Conservation (phyloP, 345 rosid genomes). For the Excoecaria cochinchinensis region DNA sequence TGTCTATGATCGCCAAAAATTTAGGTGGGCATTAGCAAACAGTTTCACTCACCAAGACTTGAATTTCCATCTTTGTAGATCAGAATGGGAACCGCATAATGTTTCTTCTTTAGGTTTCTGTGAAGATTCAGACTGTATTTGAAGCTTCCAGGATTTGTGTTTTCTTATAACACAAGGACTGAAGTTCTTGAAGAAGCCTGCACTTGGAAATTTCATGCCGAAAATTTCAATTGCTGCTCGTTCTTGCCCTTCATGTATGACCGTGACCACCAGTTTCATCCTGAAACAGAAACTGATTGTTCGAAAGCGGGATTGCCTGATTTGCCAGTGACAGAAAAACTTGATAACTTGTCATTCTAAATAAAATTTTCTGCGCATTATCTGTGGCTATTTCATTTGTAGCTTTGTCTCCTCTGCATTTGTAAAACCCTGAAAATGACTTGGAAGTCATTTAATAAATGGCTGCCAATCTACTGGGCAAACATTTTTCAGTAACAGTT, state of each 20-base stretch:
- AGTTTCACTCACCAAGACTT: constrained; percentile 8
- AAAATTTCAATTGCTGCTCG: not conserved
- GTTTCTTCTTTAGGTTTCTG: constrained; percentile 15
- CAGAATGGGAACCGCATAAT: constrained; percentile 6
- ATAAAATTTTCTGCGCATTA: not conserved
- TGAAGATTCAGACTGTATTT: constrained; percentile 14
- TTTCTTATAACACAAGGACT: constrained; percentile 18
- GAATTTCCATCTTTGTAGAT: not conserved
- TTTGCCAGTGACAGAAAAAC: not conserved
- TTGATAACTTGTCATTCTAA: not conserved
- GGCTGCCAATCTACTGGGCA: too few relatives aligned
- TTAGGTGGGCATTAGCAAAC: constrained; percentile 19
- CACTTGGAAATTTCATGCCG: not conserved
- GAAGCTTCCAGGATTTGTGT: constrained; percentile 17
- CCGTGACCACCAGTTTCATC: not conserved
- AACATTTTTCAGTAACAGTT: too few relatives aligned
- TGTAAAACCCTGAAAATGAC: too few relatives aligned
- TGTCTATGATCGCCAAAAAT: constrained; percentile 14
- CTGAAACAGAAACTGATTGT: not conserved
- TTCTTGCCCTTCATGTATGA: constrained; percentile 17
- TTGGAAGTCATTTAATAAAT: too few relatives aligned
- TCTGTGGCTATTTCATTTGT: too few relatives aligned
- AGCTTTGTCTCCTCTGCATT: too few relatives aligned
- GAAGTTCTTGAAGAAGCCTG: constrained; percentile 8
- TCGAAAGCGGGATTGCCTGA: not conserved